These are phyloP conservation scores for Starmerella floris DNA, from an alignment of 805 yeast species.

Conservation along the genomic window DNA sequence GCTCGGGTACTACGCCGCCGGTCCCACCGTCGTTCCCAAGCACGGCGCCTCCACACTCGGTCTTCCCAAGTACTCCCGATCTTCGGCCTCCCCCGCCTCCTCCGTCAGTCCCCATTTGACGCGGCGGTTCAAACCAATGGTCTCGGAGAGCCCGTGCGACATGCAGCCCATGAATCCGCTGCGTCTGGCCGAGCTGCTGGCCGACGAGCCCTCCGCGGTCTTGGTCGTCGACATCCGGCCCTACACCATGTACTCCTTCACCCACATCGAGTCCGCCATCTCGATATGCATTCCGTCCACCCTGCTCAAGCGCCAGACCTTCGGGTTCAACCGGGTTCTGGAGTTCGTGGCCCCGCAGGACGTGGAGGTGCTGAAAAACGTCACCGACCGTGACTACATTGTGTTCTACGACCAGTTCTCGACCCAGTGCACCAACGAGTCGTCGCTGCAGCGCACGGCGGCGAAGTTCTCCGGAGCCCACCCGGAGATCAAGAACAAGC, in stretches of 20 bases:
- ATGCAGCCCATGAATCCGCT: slow-evolving; percentile 9
- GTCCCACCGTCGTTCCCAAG: not conserved
- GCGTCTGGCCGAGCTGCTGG: slow-evolving; percentile 4
- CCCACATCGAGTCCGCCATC: slow-evolving; percentile 47
- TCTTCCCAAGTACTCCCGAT: not conserved
- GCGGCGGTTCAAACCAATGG: slow-evolving; percentile 7
- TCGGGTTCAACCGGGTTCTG: slow-evolving; percentile 36
- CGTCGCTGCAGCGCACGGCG: slow-evolving; percentile 16
- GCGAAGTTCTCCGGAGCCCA: slow-evolving; percentile 16
- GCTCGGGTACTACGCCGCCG: not conserved
- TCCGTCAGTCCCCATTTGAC: not conserved
- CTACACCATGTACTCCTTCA: slow-evolving; percentile 52
- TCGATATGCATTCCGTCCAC: slow-evolving; percentile 88
- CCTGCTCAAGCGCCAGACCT: slow-evolving; percentile 58
- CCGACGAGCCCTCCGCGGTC: slow-evolving; percentile 14
- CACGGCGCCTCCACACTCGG: not conserved
- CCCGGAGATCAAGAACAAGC: slow-evolving; percentile 1
- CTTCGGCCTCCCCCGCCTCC: not conserved
- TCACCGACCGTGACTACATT: slow-evolving; percentile 14
- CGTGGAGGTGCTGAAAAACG: slow-evolving; percentile 19
- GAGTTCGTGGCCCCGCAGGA: slow-evolving; percentile 29
- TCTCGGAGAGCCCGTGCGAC: not conserved
- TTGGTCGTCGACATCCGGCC: slow-evolving; percentile 71
- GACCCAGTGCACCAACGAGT: slow-evolving; percentile 4
- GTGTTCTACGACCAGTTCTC: slow-evolving; percentile 22